phyloP scores from a whole-genome alignment of 2,329 filamentous ascomycete species.

The Colletotrichum limetticola region DNA sequence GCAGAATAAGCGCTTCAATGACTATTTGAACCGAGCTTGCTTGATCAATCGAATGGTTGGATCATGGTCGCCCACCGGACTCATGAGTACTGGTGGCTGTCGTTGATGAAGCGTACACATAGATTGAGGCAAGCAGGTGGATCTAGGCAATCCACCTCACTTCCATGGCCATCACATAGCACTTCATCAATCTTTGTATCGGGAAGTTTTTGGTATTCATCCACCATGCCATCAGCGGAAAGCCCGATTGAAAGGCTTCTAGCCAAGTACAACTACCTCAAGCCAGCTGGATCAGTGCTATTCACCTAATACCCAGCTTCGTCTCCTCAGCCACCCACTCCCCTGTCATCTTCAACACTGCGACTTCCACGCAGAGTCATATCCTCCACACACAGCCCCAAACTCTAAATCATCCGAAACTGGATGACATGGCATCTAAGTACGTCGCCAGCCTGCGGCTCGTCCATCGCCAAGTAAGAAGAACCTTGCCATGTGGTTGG shows the following conservation, averaged over 20 bases:
- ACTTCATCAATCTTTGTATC: neutral
- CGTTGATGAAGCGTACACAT: no score
- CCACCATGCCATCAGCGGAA: neutral
- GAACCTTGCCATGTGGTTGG: neutral
- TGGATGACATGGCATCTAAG: neutral
- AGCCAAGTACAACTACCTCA: neutral
- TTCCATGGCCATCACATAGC: neutral
- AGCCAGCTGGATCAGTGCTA: neutral
- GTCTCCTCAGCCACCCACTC: neutral
- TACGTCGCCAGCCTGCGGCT: slow-evolving; percentile 27
- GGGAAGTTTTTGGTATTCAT: neutral
- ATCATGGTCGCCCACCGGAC: neutral
- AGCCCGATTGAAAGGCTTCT: neutral
- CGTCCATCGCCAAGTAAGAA: slow-evolving; percentile 14
- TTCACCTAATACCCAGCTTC: neutral
- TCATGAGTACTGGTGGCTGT: neutral
- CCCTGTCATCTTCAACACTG: neutral
- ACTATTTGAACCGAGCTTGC: neutral
- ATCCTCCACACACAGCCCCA: neutral
- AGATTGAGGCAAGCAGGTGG: no score
- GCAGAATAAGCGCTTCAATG: no score
- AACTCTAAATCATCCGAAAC: slow-evolving; percentile 20
- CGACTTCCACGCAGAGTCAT: neutral
- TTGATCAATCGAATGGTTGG: neutral
- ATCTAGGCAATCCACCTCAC: neutral